Evolutionary conservation across 345 rosid genomes (phyloP), one percentile per base, ranked within the genome.

Genomic region (Raphanus raphanistrum): DNA sequence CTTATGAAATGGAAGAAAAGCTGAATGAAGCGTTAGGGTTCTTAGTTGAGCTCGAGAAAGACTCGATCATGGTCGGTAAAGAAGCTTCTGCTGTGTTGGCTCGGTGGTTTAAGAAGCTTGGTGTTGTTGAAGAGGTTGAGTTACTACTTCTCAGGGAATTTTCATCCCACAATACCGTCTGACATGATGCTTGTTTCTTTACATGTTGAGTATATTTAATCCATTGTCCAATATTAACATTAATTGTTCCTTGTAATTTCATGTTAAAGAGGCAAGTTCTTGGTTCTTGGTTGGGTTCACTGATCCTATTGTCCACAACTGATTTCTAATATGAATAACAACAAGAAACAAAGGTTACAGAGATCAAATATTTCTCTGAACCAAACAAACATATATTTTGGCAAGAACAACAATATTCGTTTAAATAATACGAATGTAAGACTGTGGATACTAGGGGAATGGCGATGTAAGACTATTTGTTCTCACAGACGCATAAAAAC

Each of bases 111-210:
- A 50, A 50, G 55, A 50, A 50, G 21, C 55, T 50, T 5, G 55
- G 98, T 63, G 88, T 90, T 45, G 88, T 87, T 52, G 85, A 88
- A 75, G 85, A 90, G 66, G 89, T 93, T 41, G 93, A 90, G 73
- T 81, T 62, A 29, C 86, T 62, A 29, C 86, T 93, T 28, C 80
- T 93, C 71, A 86, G 88, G 74, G 89, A 87, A 52, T 85, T 72
- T 76, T 80, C 84, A 60, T 50, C 68, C 29, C 63, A 50, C 17
- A 62, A 50, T 45, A 25, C 73, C 11, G 38, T 76, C 41, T 69
- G 35, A 71, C 36, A 45, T 45, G 43, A 41, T 41, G 48, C 48
- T 10, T 41, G 48, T 13, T 21, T 21, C 21, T 21, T 0, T 21
- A 36, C 43, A 36, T 36, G 43, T 36, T 36, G 11, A 36, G 8